A percentile compares a stretch with the other conserved stretches of the same genome.
These are phyloP conservation scores for Lachnellula occidentalis DNA, from an alignment of 2,329 filamentous ascomycete species.

Conservation along the genomic window DNA sequence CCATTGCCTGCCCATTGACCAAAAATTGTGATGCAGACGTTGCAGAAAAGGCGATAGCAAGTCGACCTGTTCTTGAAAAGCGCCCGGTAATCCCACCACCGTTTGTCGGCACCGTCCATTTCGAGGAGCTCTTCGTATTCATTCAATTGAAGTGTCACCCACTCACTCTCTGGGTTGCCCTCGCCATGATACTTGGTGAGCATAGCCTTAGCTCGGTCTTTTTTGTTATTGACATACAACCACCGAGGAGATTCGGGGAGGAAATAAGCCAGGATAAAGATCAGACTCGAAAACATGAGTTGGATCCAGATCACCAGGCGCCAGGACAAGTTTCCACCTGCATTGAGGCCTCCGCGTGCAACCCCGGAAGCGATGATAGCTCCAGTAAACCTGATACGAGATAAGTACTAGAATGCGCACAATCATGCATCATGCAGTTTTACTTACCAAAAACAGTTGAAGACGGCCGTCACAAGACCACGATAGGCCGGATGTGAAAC, in stretches of 20 bases:
- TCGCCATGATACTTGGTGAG: slow-evolving; percentile 52
- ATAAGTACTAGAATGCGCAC: not conserved
- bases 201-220: slow-evolving; percentile 46
- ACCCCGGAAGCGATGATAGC: slow-evolving; percentile 50
- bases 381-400: slow-evolving; percentile 39
- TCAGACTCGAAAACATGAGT: slow-evolving; percentile 39
- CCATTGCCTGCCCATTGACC: slow-evolving; percentile 44
- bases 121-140: slow-evolving; percentile 46
- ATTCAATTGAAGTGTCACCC: slow-evolving; percentile 44
- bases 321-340: slow-evolving; percentile 40
- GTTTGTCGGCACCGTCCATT: slow-evolving; percentile 47
- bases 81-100: slow-evolving; percentile 51
- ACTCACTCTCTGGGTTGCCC: slow-evolving; percentile 42
- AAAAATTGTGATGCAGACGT: slow-evolving; percentile 46
- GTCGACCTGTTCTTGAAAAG: slow-evolving; percentile 45
- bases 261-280: slow-evolving; percentile 45
- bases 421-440: slow-evolving; percentile 5
- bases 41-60: slow-evolving; percentile 45
- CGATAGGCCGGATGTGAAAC: slow-evolving; percentile 43
- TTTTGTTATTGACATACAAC: slow-evolving; percentile 51
- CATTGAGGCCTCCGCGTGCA: slow-evolving; percentile 44
- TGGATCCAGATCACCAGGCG: slow-evolving; percentile 47
- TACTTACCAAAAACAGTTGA: slow-evolving; percentile 30
- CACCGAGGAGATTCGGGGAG: slow-evolving; percentile 59
- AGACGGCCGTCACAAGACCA: slow-evolving; percentile 35